A percentile compares a stretch with the other conserved stretches of the same genome.
Evolutionary conservation across 2,329 filamentous ascomycete genomes (phyloP).

Genomic region (Verticillium dahliae): DNA sequence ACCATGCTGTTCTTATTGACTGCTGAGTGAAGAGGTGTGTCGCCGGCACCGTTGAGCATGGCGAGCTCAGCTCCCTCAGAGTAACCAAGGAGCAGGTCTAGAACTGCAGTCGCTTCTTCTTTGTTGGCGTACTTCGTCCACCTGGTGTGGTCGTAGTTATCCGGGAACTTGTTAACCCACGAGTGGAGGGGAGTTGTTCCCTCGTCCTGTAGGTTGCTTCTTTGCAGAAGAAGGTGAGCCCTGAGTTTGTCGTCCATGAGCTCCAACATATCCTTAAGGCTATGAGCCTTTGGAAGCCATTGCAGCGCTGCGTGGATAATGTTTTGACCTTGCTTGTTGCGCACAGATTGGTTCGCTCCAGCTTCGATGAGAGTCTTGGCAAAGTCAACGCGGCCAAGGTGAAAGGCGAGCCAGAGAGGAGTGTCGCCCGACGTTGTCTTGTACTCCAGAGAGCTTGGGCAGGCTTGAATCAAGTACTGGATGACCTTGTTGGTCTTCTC

Average conservation of each 20-base stretch:
- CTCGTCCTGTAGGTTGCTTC: constrained; percentile 41
- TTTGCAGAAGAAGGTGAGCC: constrained; percentile 50
- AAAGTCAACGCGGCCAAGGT: constrained; percentile 44
- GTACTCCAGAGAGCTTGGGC: constrained; percentile 56
- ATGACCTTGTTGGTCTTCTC: constrained; percentile 47
- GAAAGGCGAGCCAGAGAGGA: constrained; percentile 62
- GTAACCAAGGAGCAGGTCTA: constrained; percentile 45
- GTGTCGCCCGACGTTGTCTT: constrained; percentile 55
- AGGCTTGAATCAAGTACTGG: constrained; percentile 56
- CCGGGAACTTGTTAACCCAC: constrained; percentile 34
- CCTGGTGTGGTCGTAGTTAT: constrained; percentile 6
- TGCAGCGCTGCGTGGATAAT: constrained; percentile 55
- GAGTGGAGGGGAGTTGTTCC: constrained; percentile 59
- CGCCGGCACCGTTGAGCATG: constrained; percentile 57
- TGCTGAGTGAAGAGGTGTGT: constrained; percentile 57
- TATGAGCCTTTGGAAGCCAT: constrained; percentile 21
- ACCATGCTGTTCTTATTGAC: constrained; percentile 30
- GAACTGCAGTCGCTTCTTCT: constrained; percentile 29
- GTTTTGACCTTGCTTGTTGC: constrained; percentile 57
- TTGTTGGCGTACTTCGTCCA: constrained; percentile 6
- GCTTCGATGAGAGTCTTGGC: constrained; percentile 57
- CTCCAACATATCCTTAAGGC: constrained; percentile 42
- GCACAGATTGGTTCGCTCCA: constrained; percentile 63
- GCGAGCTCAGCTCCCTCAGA: constrained; percentile 50
- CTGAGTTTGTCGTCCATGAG: constrained; percentile 53